Conservation (phyloP, 768 basidiomycete species). For the Termitomyces sp. region DNA sequence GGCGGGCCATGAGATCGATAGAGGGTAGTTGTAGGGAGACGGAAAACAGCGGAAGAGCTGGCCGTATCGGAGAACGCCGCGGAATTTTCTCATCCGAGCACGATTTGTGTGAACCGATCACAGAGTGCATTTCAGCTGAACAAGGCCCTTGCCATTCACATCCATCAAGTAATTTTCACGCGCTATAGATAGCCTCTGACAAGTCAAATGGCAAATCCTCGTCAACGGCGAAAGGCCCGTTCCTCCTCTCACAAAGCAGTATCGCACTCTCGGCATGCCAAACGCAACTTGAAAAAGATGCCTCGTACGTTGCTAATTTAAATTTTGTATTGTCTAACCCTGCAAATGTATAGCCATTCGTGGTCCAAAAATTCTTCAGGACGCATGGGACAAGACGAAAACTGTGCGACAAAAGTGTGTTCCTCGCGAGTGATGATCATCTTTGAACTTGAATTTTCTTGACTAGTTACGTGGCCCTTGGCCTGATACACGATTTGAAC, state of each 20-base stretch:
- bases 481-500: conserved; percentile 64
- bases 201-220: conserved; percentile 80
- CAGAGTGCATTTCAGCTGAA: not conserved
- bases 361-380: conserved; percentile 76
- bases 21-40: conserved; percentile 10
- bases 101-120: too few species aligned
- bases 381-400: conserved; percentile 82
- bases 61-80: conserved; percentile 25
- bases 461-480: conserved; percentile 68
- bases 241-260: conserved; percentile 72
- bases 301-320: conserved; percentile 41
- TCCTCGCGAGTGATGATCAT: not conserved
- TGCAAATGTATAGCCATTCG: conserved; percentile 51
- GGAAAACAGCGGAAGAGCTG: conserved; percentile 25
- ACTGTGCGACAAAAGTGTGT: conserved; percentile 91
- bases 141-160: not conserved
- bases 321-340: not conserved
- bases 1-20: conserved; percentile 34
- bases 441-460: not conserved
- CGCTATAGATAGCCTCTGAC: not conserved
- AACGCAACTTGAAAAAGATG: conserved; percentile 73
- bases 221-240: conserved; percentile 82
- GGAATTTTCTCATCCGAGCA: conserved; percentile 13
- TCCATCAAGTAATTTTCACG: conserved; percentile 1
- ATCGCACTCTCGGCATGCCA: conserved; percentile 68